A percentile compares a stretch with the other conserved stretches of the same genome.
These are phyloP conservation scores for Tolypocladium capitatum DNA, from an alignment of 2,329 filamentous ascomycete genomes.

Conservation along the genomic window DNA sequence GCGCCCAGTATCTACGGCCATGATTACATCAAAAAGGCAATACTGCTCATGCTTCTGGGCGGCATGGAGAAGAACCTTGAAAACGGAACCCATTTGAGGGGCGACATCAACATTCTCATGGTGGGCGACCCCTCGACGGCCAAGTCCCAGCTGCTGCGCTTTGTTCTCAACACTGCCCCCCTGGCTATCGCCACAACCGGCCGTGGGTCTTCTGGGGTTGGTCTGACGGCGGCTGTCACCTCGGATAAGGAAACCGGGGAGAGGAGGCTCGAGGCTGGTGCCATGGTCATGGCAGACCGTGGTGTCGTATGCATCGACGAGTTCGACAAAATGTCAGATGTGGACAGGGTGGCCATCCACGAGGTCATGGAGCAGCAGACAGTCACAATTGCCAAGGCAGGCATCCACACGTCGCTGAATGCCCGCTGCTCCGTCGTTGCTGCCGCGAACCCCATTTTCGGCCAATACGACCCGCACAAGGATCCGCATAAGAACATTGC, in stretches of 20 bases:
- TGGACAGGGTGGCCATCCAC: slow-evolving; percentile 95
- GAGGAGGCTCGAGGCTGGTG: slow-evolving; percentile 85
- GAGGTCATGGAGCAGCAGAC: slow-evolving; percentile 99
- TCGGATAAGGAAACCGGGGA: slow-evolving; percentile 96
- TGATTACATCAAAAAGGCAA: slow-evolving; percentile 95
- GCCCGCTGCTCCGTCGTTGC: slow-evolving; percentile 93
- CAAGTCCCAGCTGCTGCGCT: slow-evolving; percentile 94
- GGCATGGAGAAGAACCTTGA: slow-evolving; percentile 98
- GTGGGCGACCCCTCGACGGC: slow-evolving; percentile 96
- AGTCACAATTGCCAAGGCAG: slow-evolving; percentile 95
- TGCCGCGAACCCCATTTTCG: slow-evolving; percentile 93
- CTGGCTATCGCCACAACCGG: slow-evolving; percentile 95
- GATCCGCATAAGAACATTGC: slow-evolving; percentile 98
- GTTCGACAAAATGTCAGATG: slow-evolving; percentile 99
- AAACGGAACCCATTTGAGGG: slow-evolving; percentile 92
- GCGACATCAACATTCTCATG: slow-evolving; percentile 99
- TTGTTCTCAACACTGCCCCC: slow-evolving; percentile 93
- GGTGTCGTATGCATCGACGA: slow-evolving; percentile 98
- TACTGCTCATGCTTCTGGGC: slow-evolving; percentile 84
- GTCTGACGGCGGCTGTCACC: slow-evolving; percentile 92
- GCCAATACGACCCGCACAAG: slow-evolving; percentile 96
- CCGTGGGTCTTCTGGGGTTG: slow-evolving; percentile 90
- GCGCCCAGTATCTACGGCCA: slow-evolving; percentile 96
- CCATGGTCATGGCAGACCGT: slow-evolving; percentile 95
- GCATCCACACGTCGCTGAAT: slow-evolving; percentile 94